phyloP scores from a whole-genome alignment of 225 moss, liverwort and hornwort genomes.

The Marchantia paleacea region DNA sequence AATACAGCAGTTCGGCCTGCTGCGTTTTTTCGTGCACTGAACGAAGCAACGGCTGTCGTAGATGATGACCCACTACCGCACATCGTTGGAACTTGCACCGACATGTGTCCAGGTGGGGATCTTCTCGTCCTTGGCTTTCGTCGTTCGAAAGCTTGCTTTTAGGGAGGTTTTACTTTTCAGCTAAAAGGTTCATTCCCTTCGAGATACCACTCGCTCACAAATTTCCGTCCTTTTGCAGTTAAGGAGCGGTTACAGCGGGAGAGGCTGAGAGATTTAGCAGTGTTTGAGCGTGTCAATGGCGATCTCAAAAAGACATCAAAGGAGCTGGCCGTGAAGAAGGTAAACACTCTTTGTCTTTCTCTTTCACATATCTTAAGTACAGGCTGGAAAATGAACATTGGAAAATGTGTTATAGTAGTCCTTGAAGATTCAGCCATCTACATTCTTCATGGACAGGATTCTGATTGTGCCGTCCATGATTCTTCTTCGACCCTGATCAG shows the following conservation, averaged over 20 bases:
- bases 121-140: background rate
- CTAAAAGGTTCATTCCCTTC: background rate
- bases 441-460: slow-evolving; percentile 21
- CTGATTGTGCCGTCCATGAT: slow-evolving; percentile 23
- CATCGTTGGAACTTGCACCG: slow-evolving; percentile 82
- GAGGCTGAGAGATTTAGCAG: slow-evolving; percentile 80
- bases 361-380: background rate
- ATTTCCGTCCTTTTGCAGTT: slow-evolving; percentile 36
- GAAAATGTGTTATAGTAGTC: background rate
- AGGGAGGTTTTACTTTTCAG: background rate
- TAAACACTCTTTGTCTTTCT: slow-evolving; percentile 18
- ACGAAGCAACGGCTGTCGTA: slow-evolving; percentile 22
- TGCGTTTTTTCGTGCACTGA: slow-evolving; percentile 33
- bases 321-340: slow-evolving; percentile 96
- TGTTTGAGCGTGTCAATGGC: slow-evolving; percentile 89
- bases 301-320: slow-evolving; percentile 70
- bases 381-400: background rate
- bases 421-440: slow-evolving; percentile 11
- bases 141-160: background rate
- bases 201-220: too few relatives aligned
- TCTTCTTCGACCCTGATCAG: slow-evolving; percentile 24
- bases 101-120: slow-evolving; percentile 83
- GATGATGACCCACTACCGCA: slow-evolving; percentile 53
- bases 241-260: slow-evolving; percentile 86
- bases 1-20: slow-evolving; percentile 27